Evolutionary conservation across 2,329 filamentous ascomycete species (phyloP).

Genomic region (Beauveria caledonica): DNA sequence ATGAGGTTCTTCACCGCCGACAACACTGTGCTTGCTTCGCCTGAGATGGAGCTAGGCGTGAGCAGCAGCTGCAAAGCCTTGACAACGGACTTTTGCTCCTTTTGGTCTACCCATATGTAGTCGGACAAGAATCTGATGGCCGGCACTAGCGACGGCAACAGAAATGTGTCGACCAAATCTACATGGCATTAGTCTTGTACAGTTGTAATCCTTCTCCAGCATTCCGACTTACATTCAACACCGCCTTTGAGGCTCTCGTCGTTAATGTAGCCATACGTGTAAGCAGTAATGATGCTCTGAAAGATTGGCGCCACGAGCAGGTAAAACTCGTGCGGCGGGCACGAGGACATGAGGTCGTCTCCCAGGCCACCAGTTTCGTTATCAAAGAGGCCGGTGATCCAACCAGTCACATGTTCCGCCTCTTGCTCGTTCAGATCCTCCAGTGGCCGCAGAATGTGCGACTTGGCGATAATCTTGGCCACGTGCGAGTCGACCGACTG

Average conservation of each 20-base stretch:
- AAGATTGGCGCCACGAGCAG: conserved; percentile 69
- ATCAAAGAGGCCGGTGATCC: conserved; percentile 72
- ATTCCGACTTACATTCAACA: conserved; percentile 55
- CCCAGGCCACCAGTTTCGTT: conserved; percentile 64
- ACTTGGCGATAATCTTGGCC: conserved; percentile 53
- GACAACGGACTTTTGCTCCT: conserved; percentile 60
- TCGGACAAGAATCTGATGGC: conserved; percentile 64
- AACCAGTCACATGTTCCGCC: conserved; percentile 57
- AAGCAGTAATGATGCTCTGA: conserved; percentile 64
- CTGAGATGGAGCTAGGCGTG: conserved; percentile 60
- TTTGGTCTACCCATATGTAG: conserved; percentile 59
- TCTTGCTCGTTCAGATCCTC: conserved; percentile 58
- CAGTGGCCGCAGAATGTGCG: conserved; percentile 46
- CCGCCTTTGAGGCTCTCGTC: conserved; percentile 67
- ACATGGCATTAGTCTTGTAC: conserved; percentile 14
- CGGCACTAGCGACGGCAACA: conserved; percentile 69
- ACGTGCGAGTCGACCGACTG: conserved; percentile 56
- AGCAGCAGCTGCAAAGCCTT: conserved; percentile 66
- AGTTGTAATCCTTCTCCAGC: too few species aligned
- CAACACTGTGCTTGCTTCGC: conserved; percentile 64
- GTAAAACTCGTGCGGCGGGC: conserved; percentile 76
- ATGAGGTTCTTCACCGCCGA: conserved; percentile 63
- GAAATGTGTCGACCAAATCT: conserved; percentile 72
- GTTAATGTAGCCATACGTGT: conserved; percentile 54
- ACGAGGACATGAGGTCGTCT: conserved; percentile 75